Conservation (phyloP, 345 rosid genomes). For the sweet orange (Citrus sinensis) region DVS_A1.0 CM039167.1:8643001-8643500, state of each 20-base stretch:
- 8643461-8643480: neutral
- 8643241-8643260: neutral
- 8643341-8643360: constrained; percentile 7
- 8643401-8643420: neutral
- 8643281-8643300: neutral
- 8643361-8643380: neutral
- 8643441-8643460: neutral
- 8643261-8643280: constrained; percentile 5
- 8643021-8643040: too few species aligned
- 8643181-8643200: too few species aligned
- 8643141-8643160: too few species aligned
- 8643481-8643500: too few species aligned
- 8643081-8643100: too few species aligned
- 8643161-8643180: too few species aligned
- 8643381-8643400: neutral
- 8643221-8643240: neutral
- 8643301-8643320: constrained; percentile 20
- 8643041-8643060: too few species aligned
- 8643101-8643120: too few species aligned
- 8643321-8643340: constrained; percentile 35
- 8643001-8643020: too few species aligned
- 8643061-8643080: too few species aligned
- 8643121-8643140: too few species aligned
- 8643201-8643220: too few species aligned
- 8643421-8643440: neutral